phyloP scores from a whole-genome alignment of 495 filamentous ascomycete genomes.

The Penicillium egyptiacum region DNA sequence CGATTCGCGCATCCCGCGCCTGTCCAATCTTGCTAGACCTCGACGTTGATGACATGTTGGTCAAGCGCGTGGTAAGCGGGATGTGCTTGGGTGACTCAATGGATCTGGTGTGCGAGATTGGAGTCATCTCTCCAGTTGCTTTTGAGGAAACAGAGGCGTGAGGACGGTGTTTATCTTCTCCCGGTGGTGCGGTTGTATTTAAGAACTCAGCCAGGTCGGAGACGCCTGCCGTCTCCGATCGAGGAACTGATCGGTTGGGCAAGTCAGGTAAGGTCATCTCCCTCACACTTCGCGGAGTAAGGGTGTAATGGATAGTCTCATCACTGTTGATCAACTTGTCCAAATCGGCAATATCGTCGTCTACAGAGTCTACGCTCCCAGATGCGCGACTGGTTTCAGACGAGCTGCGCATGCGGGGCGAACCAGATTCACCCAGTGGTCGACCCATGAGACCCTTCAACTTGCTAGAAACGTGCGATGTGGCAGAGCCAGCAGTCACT shows the following conservation, averaged over 20 bases:
- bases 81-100: conserved; percentile 29
- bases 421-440: conserved; percentile 41
- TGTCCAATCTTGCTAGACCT: conserved; percentile 38
- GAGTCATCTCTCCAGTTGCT: conserved; percentile 18
- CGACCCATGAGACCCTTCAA: conserved; percentile 54
- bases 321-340: conserved; percentile 88
- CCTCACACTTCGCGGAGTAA: conserved; percentile 86
- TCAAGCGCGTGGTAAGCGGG: conserved; percentile 31
- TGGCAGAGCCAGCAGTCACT: conserved; percentile 53
- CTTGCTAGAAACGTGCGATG: conserved; percentile 53
- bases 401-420: conserved; percentile 45
- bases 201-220: conserved; percentile 41
- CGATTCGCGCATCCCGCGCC: conserved; percentile 65
- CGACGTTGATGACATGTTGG: conserved; percentile 26
- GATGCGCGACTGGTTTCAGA: conserved; percentile 49
- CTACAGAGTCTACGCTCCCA: conserved; percentile 39
- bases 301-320: conserved; percentile 88
- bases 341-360: conserved; percentile 59
- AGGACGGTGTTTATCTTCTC: conserved; percentile 24
- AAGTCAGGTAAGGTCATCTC: conserved; percentile 65
- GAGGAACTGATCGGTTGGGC: conserved; percentile 35
- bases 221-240: conserved; percentile 37
- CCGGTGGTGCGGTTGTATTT: conserved; percentile 37
- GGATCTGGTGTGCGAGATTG: conserved; percentile 24
- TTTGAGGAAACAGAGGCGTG: conserved; percentile 30